These are phyloP conservation scores for Kodamaea leandrae DNA, from an alignment of 805 yeast genomes.

Conservation along the genomic window DNA sequence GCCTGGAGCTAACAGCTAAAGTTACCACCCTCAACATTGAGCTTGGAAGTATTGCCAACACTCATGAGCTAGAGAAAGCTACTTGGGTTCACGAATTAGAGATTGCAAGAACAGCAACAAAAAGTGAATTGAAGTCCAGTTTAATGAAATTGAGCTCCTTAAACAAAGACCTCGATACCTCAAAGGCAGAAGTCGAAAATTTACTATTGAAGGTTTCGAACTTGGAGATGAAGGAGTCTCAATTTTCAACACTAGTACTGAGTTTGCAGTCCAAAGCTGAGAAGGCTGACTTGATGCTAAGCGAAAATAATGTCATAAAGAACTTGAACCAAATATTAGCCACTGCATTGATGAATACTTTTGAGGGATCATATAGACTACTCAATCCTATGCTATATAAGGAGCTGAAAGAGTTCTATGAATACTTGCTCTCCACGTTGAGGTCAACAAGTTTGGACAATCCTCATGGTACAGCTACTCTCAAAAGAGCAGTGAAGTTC, in stretches of 20 bases:
- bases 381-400: slow-evolving; percentile 5
- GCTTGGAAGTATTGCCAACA: too few relatives aligned
- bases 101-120: too few relatives aligned
- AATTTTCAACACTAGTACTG: not conserved
- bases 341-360: not conserved
- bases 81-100: too few relatives aligned
- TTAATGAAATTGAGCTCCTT: too few relatives aligned
- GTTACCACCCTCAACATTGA: not conserved
- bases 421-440: slow-evolving; percentile 2
- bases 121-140: too few relatives aligned
- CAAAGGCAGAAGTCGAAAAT: not conserved
- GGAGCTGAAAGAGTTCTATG: slow-evolving; percentile 10
- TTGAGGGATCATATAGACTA: not conserved
- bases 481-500: slow-evolving; percentile 7
- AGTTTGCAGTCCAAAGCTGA: not conserved
- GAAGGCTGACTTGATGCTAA: not conserved
- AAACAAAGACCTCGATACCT: not conserved
- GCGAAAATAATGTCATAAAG: not conserved
- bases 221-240: not conserved
- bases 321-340: not conserved
- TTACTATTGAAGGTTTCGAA: not conserved
- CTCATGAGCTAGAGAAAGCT: too few relatives aligned
- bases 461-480: not conserved
- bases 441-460: not conserved
- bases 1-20: not conserved